A percentile compares a stretch with the other conserved stretches of the same genome.
Evolutionary conservation across 495 filamentous ascomycete species (phyloP).

Genomic region (Penicillium coffeae): DNA sequence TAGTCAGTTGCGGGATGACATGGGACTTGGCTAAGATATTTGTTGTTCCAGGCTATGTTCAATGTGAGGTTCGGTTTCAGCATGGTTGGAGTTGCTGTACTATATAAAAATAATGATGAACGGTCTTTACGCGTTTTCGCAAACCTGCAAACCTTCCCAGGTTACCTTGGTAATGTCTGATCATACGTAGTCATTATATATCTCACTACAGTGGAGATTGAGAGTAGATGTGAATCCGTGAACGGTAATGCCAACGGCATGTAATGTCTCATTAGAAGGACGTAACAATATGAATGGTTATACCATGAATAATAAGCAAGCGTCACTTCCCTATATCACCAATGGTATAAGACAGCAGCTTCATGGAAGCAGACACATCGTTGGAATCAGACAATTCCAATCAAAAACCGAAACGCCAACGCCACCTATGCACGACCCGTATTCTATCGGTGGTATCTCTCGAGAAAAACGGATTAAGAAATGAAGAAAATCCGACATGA

Average conservation of each 20-base stretch:
- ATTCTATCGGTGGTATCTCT: slow-evolving; percentile 47
- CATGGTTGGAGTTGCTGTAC: slow-evolving; percentile 12
- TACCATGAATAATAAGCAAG: not conserved
- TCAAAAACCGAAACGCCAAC: slow-evolving; percentile 24
- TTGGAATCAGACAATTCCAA: slow-evolving; percentile 1
- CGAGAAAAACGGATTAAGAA: slow-evolving; percentile 16
- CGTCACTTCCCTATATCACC: no score
- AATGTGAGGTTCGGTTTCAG: not conserved
- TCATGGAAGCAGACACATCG: no score
- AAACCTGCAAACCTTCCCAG: no score
- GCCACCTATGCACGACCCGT: slow-evolving; percentile 27
- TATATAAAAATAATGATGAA: slow-evolving; percentile 24
- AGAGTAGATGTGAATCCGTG: not conserved
- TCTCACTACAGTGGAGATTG: not conserved
- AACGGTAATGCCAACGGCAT: not conserved
- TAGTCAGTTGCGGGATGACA: slow-evolving; percentile 39
- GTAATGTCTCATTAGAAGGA: not conserved
- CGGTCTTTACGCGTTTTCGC: slow-evolving; percentile 7
- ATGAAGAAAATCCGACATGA: slow-evolving; percentile 3
- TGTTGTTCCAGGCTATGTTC: not conserved
- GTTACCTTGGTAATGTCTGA: no score
- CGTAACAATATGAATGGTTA: not conserved
- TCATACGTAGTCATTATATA: no score
- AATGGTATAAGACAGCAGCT: no score
- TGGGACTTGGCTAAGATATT: slow-evolving; percentile 33